Conservation (phyloP, 2,329 filamentous ascomycete genomes). For the Arthrobotrys pseudoclavata region DNA sequence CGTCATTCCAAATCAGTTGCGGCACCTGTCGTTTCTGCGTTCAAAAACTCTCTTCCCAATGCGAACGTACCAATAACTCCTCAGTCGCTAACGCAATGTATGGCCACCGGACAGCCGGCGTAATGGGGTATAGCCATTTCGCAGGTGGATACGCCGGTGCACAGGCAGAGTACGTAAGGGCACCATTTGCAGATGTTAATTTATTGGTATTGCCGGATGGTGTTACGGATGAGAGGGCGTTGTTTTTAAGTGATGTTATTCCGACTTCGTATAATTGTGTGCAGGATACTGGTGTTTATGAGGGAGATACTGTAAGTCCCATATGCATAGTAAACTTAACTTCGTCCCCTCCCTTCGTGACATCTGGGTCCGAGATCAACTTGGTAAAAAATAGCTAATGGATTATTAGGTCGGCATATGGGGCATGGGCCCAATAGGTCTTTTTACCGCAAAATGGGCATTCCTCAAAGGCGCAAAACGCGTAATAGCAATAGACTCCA, state of each 20-base stretch:
- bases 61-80: constrained; percentile 78
- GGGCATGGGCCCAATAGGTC: constrained; percentile 87
- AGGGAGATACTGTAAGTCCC: constrained; percentile 75
- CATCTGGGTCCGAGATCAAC: too few species aligned
- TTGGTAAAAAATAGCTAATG: not conserved
- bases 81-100: constrained; percentile 73
- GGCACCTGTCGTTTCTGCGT: constrained; percentile 81
- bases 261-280: constrained; percentile 84
- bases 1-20: constrained; percentile 83
- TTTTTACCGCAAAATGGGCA: constrained; percentile 77
- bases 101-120: constrained; percentile 79
- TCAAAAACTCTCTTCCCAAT: constrained; percentile 82
- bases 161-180: constrained; percentile 73
- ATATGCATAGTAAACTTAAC: constrained; percentile 69
- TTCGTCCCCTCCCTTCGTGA: too few species aligned
- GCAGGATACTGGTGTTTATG: constrained; percentile 73
- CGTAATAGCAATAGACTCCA: constrained; percentile 84
- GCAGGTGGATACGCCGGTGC: constrained; percentile 89
- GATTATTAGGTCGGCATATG: constrained; percentile 30
- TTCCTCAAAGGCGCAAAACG: constrained; percentile 77
- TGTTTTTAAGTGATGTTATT: constrained; percentile 83
- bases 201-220: constrained; percentile 81
- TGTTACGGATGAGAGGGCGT: constrained; percentile 85
- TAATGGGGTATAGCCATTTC: constrained; percentile 73
- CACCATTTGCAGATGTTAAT: constrained; percentile 80